Evolutionary conservation across 1,284 basidiomycete genomes (phyloP).

Genomic region (Fistulina hepatica): DNA sequence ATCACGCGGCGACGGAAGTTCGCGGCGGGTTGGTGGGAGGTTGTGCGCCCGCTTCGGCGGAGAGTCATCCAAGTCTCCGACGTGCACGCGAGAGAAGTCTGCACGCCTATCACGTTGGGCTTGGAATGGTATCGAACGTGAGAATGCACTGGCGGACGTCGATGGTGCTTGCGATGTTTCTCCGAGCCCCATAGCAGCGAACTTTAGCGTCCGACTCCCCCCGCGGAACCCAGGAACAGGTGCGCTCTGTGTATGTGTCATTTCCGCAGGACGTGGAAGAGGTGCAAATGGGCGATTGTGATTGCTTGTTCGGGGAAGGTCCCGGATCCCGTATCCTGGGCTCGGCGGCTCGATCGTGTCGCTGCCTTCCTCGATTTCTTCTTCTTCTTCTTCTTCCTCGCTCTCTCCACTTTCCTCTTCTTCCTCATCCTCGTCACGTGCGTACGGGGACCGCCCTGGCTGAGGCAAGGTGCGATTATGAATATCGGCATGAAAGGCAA

Average conservation of each 20-base stretch:
- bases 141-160: slow-evolving; percentile 11
- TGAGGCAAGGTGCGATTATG: no score
- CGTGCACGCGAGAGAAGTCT: no score
- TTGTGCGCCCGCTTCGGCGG: no score
- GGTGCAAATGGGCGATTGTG: slow-evolving; percentile 6
- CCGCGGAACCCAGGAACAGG: slow-evolving; percentile 8
- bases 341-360: slow-evolving; percentile 5
- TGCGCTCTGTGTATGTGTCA: slow-evolving; percentile 10
- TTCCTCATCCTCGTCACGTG: slow-evolving; percentile 9
- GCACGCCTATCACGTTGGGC: slow-evolving; percentile 4
- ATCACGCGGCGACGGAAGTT: not conserved
- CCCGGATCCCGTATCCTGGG: slow-evolving; percentile 13
- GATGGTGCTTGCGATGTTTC: slow-evolving; percentile 2
- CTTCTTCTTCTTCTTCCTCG: not conserved
- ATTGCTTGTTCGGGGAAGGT: slow-evolving; percentile 12
- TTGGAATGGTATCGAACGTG: slow-evolving; percentile 11
- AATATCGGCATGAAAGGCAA: slow-evolving; percentile 10
- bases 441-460: slow-evolving; percentile 4
- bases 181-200: slow-evolving; percentile 9
- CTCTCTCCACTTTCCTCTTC: not conserved
- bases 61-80: slow-evolving; percentile 12
- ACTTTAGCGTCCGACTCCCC: slow-evolving; percentile 13
- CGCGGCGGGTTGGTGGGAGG: slow-evolving; percentile 11
- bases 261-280: slow-evolving; percentile 10
- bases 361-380: slow-evolving; percentile 4